These are phyloP conservation scores for Echites panduratus DNA, from an alignment of 257 asterid genomes.

Conservation along the genomic window DNA sequence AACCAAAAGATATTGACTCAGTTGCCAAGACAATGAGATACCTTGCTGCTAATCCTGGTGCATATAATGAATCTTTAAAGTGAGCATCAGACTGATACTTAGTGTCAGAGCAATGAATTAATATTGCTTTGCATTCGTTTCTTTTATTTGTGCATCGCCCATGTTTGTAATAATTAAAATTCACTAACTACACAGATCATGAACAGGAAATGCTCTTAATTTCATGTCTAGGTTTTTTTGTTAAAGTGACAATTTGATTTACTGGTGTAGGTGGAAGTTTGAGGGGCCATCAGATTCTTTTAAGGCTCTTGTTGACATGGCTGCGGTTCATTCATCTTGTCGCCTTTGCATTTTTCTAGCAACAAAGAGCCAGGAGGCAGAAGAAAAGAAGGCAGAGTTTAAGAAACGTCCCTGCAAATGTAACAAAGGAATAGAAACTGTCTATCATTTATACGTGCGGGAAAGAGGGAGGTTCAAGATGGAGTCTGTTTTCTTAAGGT, in stretches of 20 bases:
- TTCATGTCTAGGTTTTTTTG: not conserved
- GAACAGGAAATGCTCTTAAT: not conserved
- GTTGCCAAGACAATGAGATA: conserved; percentile 79
- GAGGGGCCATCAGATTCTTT: conserved; percentile 95
- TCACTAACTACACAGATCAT: not conserved
- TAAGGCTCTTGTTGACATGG: conserved; percentile 98
- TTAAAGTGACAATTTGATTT: not conserved
- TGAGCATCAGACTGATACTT: conserved; percentile 20
- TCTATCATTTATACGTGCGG: conserved; percentile 68
- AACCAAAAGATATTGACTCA: conserved; percentile 51
- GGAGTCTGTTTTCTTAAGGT: conserved; percentile 90
- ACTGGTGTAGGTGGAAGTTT: conserved; percentile 72
- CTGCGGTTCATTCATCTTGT: conserved; percentile 98
- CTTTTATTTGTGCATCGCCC: not conserved
- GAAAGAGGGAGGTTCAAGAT: conserved; percentile 83
- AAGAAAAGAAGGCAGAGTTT: conserved; percentile 50
- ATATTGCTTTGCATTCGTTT: not conserved
- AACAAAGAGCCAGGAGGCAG: conserved; percentile 57
- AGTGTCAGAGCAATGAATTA: not conserved
- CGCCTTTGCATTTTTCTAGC: conserved; percentile 91
- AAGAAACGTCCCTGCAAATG: conserved; percentile 92
- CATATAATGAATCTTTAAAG: conserved; percentile 74
- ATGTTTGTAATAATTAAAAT: not conserved
- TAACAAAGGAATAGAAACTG: conserved; percentile 41
- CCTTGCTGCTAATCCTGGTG: conserved; percentile 65